A percentile compares a stretch with the other conserved stretches of the same genome.
phyloP scores from a whole-genome alignment of 148 eudicot species.

The Silene conica region DNA sequence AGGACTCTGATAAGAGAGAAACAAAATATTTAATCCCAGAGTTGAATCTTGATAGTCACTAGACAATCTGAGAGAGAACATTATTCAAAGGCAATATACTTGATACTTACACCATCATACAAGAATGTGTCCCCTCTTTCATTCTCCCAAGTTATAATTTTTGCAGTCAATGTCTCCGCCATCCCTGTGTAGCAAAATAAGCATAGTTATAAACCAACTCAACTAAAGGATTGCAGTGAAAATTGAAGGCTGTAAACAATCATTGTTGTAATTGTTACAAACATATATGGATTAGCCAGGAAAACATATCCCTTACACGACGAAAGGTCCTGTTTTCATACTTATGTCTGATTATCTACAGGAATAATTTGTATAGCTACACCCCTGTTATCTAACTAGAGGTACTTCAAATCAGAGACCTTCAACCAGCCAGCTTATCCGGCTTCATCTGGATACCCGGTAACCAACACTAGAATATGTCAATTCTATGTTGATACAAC shows the following conservation, averaged over 20 bases:
- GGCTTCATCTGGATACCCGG: too few species aligned
- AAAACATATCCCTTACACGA: background rate
- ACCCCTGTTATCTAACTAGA: too few species aligned
- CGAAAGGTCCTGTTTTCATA: too few species aligned
- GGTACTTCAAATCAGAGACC: too few species aligned
- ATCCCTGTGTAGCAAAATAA: conserved; percentile 46
- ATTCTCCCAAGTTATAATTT: conserved; percentile 66
- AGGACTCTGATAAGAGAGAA: conserved; percentile 43
- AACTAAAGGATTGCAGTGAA: background rate
- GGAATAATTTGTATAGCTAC: too few species aligned
- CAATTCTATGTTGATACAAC: too few species aligned
- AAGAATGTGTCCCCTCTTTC: conserved; percentile 68
- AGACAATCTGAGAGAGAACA: background rate
- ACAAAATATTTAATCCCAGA: background rate
- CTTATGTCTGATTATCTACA: too few species aligned
- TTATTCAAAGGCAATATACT: conserved; percentile 16
- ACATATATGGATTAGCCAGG: background rate
- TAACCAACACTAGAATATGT: too few species aligned
- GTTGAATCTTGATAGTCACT: background rate
- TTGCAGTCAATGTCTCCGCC: conserved; percentile 70
- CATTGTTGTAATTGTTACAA: background rate
- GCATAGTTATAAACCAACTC: conserved; percentile 8
- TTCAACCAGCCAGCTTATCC: too few species aligned
- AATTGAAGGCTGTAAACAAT: background rate
- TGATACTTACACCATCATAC: conserved; percentile 80